Evolutionary conservation across 1,284 basidiomycete species (phyloP).

Genomic region (Puccinia hordei): DNA sequence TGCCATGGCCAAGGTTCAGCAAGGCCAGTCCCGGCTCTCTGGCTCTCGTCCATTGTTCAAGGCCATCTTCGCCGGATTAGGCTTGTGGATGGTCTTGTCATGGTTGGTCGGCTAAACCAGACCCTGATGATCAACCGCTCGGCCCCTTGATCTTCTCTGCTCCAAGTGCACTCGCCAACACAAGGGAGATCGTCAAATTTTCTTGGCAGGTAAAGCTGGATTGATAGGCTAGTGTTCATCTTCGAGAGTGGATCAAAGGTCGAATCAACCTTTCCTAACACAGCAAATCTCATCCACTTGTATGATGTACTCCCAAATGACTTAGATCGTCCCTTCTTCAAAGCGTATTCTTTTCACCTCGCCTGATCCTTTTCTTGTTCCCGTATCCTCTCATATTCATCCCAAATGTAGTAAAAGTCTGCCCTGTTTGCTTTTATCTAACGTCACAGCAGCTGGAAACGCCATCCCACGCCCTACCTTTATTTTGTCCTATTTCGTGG

Average conservation of each 20-base stretch:
- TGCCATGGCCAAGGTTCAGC: conserved; percentile 46
- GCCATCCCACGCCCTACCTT: no score
- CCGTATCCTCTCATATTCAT: neutral
- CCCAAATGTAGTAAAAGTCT: conserved; percentile 3
- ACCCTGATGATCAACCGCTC: neutral
- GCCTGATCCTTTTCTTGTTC: neutral
- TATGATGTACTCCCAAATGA: neutral
- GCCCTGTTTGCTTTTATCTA: neutral
- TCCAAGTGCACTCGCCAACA: neutral
- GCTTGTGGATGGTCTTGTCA: conserved; percentile 48
- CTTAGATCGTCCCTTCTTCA: neutral
- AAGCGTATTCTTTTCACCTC: neutral
- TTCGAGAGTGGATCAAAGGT: neutral
- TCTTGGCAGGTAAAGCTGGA: no score
- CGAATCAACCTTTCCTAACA: neutral
- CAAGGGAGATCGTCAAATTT: neutral
- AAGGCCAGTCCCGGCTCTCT: conserved; percentile 37
- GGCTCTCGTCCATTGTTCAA: conserved; percentile 31
- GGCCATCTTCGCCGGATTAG: conserved; percentile 23
- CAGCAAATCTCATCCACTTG: conserved; percentile 2
- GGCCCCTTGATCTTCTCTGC: neutral
- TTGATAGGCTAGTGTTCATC: neutral
- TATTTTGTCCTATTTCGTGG: neutral
- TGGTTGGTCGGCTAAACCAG: conserved; percentile 32
- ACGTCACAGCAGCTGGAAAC: neutral